A percentile compares a stretch with the other conserved stretches of the same genome.
phyloP scores from a whole-genome alignment of 2,329 filamentous ascomycete genomes.

The Pseudogymnoascus sp. region DNA sequence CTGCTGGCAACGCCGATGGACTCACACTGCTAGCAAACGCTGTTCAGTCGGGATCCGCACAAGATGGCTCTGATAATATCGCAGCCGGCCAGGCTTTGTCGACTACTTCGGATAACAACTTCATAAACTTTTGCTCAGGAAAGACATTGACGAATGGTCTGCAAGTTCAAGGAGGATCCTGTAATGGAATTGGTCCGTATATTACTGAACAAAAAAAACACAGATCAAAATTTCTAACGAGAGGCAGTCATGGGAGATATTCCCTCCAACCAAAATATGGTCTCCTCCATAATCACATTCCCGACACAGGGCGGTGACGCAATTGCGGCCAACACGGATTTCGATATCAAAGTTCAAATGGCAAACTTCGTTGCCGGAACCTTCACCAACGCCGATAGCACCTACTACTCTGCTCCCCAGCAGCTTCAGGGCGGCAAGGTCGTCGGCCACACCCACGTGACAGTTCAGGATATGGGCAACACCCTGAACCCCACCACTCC shows the following conservation, averaged over 20 bases:
- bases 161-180: conserved; percentile 50
- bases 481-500: conserved; percentile 25
- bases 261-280: conserved; percentile 26
- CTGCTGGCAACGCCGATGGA: background rate
- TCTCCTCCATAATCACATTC: conserved; percentile 25
- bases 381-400: conserved; percentile 32
- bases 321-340: conserved; percentile 22
- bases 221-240: background rate
- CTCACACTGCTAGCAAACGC: conserved; percentile 19
- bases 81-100: conserved; percentile 22
- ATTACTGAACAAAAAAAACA: background rate
- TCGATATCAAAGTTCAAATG: conserved; percentile 28
- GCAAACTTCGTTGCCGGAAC: conserved; percentile 28
- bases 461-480: conserved; percentile 30
- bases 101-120: conserved; percentile 25
- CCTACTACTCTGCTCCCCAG: conserved; percentile 33
- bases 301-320: conserved; percentile 19
- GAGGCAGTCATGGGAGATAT: conserved; percentile 27
- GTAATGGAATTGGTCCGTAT: conserved; percentile 39
- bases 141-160: conserved; percentile 50
- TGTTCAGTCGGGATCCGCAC: conserved; percentile 24
- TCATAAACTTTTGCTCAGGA: conserved; percentile 27
- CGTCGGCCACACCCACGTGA: conserved; percentile 33
- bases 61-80: conserved; percentile 20
- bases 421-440: conserved; percentile 26